Evolutionary conservation across 2,329 filamentous ascomycete genomes (phyloP).

Genomic region (Sporothrix inflata): DNA sequence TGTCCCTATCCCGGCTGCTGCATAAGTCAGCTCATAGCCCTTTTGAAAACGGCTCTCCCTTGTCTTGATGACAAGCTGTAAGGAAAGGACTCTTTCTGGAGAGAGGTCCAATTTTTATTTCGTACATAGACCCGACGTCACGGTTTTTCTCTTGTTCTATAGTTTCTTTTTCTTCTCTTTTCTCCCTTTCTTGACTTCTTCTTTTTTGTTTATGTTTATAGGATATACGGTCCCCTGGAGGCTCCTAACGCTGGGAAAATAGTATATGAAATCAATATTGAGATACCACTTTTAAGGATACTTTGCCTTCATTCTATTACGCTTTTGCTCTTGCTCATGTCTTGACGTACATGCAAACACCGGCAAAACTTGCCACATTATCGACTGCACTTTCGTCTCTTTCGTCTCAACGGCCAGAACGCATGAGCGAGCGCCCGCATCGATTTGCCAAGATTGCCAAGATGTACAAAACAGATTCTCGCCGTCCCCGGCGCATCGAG

Average conservation of each 20-base stretch:
- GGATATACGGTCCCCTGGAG: constrained; percentile 13
- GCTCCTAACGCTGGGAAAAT: constrained; percentile 7
- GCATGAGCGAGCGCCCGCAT: not conserved
- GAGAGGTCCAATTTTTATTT: not conserved
- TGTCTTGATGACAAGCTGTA: constrained; percentile 16
- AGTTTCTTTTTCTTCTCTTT: not conserved
- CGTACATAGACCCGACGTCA: not conserved
- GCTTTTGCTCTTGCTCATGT: not conserved
- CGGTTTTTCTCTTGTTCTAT: not conserved
- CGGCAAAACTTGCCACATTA: not conserved
- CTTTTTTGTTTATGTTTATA: not conserved
- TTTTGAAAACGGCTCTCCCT: not conserved
- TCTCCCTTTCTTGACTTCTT: not conserved
- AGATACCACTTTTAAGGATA: constrained; percentile 14
- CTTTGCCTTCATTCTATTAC: not conserved
- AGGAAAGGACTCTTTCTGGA: not conserved
- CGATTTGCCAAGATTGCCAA: constrained; percentile 23
- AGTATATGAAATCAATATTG: constrained; percentile 12
- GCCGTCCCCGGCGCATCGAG: constrained; percentile 2
- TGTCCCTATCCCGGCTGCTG: constrained; percentile 21
- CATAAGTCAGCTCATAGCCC: not conserved
- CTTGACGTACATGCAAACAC: not conserved
- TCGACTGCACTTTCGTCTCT: not conserved
- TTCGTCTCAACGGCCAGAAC: constrained; percentile 3
- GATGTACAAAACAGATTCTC: constrained; percentile 24